Percentiles rank a stretch among this genome's conserved stretches.
These are phyloP conservation scores for Dendrobium huoshanense DNA, from an alignment of 106 monocot genomes.

Conservation along the genomic window DNA sequence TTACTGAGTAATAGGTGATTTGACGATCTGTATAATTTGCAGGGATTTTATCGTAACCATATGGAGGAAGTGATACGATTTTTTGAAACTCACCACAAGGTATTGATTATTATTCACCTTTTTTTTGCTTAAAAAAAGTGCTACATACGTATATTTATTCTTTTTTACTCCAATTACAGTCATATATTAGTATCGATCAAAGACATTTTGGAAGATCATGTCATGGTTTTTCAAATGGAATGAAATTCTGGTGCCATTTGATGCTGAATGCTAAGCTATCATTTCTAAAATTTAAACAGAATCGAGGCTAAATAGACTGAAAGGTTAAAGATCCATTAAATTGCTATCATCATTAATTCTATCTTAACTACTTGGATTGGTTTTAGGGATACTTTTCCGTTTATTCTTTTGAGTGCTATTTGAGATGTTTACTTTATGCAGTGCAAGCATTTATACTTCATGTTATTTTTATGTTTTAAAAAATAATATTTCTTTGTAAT, in stretches of 20 bases:
- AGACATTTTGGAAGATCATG: background rate
- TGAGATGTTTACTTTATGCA: too few species aligned
- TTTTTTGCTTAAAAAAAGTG: background rate
- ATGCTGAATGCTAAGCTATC: background rate
- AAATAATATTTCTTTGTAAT: too few species aligned
- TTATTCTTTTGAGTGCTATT: too few species aligned
- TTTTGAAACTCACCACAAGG: slow-evolving; percentile 96
- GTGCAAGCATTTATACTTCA: too few species aligned
- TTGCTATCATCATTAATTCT: background rate
- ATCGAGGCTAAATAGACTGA: background rate
- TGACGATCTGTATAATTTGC: slow-evolving; percentile 14
- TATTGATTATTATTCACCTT: slow-evolving; percentile 15
- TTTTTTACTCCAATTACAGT: background rate
- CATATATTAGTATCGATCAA: background rate
- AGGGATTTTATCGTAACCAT: slow-evolving; percentile 96
- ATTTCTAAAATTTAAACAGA: background rate
- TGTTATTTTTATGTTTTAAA: too few species aligned
- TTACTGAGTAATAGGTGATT: background rate
- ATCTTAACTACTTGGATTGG: background rate
- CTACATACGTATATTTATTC: background rate
- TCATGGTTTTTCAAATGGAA: background rate
- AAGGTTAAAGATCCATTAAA: background rate
- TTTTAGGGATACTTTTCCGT: too few species aligned
- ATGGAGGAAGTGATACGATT: slow-evolving; percentile 99
- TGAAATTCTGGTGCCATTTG: background rate